Percentiles rank a stretch among this genome's conserved stretches.
These are phyloP conservation scores for Talaromyces wortmannii DNA, from an alignment of 495 filamentous ascomycete genomes.

Conservation along the genomic window DNA sequence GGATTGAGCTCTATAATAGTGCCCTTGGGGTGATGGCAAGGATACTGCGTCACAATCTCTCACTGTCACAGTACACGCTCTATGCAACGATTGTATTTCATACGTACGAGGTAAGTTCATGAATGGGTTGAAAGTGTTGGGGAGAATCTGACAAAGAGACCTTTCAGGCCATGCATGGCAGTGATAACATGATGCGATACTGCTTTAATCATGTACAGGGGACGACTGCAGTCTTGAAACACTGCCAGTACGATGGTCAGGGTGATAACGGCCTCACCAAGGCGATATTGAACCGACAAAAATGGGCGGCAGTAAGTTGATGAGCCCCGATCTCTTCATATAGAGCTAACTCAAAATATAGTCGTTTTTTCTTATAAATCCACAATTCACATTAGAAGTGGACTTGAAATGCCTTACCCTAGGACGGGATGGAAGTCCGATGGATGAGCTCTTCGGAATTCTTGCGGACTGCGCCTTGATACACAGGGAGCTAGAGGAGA, in stretches of 20 bases:
- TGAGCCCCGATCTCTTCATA: not conserved
- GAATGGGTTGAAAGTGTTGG: too few species aligned
- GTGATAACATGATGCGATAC: not conserved
- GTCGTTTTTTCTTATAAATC: not conserved
- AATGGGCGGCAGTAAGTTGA: not conserved
- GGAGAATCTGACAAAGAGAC: not conserved
- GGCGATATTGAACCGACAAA: not conserved
- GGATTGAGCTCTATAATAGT: conserved; percentile 2
- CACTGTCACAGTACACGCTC: not conserved
- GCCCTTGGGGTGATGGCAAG: not conserved
- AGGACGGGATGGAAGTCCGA: not conserved
- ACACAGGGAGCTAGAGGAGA: not conserved
- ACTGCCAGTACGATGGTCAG: not conserved
- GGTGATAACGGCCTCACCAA: not conserved
- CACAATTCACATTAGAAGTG: not conserved
- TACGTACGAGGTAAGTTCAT: conserved; percentile 2
- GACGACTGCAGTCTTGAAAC: not conserved
- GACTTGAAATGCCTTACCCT: not conserved
- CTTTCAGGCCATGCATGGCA: not conserved
- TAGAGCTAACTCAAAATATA: not conserved
- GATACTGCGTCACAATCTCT: not conserved
- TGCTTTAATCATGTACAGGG: not conserved
- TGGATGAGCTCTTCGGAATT: not conserved
- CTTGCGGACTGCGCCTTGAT: not conserved
- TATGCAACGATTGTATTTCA: not conserved